Conservation (phyloP, 1,139 yeast genomes). For the Groenewaldozyma auringiensis region DNA sequence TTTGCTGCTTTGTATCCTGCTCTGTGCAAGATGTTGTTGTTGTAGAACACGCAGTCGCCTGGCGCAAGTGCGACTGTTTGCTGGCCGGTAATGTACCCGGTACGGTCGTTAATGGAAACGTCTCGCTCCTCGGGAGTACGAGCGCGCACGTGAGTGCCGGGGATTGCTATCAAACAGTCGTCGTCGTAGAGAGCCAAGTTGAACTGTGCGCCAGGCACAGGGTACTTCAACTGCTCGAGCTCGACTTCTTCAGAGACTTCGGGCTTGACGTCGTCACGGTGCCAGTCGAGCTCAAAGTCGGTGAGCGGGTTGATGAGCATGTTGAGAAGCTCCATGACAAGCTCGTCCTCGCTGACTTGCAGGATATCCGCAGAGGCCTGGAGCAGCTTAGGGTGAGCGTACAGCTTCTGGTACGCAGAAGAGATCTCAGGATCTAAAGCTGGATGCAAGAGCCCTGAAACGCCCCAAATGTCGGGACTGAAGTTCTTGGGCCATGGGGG, state of each 20-base stretch:
- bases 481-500: conserved; percentile 54
- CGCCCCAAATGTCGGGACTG: conserved; percentile 53
- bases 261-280: conserved; percentile 47
- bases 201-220: conserved; percentile 49
- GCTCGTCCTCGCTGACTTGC: conserved; percentile 34
- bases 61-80: conserved; percentile 41
- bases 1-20: conserved; percentile 40
- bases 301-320: conserved; percentile 52
- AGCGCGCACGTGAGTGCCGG: conserved; percentile 44
- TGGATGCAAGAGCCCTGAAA: conserved; percentile 46
- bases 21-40: conserved; percentile 47
- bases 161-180: conserved; percentile 45
- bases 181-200: conserved; percentile 47
- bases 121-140: conserved; percentile 43
- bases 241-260: conserved; percentile 45
- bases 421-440: conserved; percentile 34
- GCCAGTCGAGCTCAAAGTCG: conserved; percentile 53
- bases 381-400: conserved; percentile 39
- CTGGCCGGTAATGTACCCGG: conserved; percentile 31
- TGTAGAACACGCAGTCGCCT: conserved; percentile 50
- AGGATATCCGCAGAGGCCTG: conserved; percentile 41
- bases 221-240: conserved; percentile 36
- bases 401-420: conserved; percentile 40
- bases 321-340: conserved; percentile 48
- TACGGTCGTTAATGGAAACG: conserved; percentile 36